A percentile compares a stretch with the other conserved stretches of the same genome.
Conservation (phyloP, 2,329 filamentous ascomycete genomes). For the Aspergillus tamarii region DNA sequence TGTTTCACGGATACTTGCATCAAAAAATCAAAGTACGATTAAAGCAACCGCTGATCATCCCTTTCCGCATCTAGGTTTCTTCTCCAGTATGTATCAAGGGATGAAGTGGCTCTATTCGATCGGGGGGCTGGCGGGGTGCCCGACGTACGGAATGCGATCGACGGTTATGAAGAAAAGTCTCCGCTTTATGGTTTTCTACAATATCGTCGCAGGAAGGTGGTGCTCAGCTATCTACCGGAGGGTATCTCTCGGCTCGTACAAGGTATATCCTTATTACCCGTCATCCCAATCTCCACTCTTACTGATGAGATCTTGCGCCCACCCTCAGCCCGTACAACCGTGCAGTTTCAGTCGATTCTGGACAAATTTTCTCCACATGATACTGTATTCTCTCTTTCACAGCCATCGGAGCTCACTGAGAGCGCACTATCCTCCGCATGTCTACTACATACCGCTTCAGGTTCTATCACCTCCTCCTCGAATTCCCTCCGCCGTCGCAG, state of each 20-base stretch:
- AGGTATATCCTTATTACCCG: constrained; percentile 62
- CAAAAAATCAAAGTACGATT: neutral
- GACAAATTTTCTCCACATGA: constrained; percentile 82
- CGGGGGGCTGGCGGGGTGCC: constrained; percentile 79
- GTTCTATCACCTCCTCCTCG: constrained; percentile 81
- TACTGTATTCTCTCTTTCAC: constrained; percentile 75
- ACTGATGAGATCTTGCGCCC: constrained; percentile 15
- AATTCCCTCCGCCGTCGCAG: constrained; percentile 77
- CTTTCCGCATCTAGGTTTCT: constrained; percentile 71
- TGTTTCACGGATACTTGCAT: neutral
- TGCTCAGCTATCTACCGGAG: constrained; percentile 91
- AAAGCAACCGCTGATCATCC: neutral
- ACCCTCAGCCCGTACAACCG: constrained; percentile 73
- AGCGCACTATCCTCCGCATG: constrained; percentile 85
- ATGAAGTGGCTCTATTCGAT: constrained; percentile 79
- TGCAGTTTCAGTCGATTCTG: constrained; percentile 65
- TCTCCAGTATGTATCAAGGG: constrained; percentile 85
- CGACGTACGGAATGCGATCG: constrained; percentile 78
- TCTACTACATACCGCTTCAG: constrained; percentile 83
- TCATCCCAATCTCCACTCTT: constrained; percentile 3
- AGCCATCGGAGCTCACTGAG: constrained; percentile 80
- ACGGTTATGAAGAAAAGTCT: constrained; percentile 78
- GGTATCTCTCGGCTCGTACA: constrained; percentile 87
- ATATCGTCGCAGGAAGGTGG: constrained; percentile 84
- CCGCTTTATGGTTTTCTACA: constrained; percentile 90